These are phyloP conservation scores for Metschnikowia arizonensis DNA, from an alignment of 805 yeast species.

Conservation along the genomic window DNA sequence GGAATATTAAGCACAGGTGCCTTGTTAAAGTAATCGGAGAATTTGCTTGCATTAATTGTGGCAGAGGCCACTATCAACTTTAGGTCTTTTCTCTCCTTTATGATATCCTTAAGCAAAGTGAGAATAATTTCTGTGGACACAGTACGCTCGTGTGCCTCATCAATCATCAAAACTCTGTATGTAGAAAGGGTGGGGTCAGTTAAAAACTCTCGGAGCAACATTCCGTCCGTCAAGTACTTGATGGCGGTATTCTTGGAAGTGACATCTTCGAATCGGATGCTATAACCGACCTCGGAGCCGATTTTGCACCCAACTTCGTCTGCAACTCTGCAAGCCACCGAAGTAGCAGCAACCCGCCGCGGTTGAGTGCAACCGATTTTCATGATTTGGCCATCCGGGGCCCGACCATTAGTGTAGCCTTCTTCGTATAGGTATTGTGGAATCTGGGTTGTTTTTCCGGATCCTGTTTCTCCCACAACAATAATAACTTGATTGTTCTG, in stretches of 20 bases:
- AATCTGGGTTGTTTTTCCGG: conserved; percentile 91
- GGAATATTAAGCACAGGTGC: conserved; percentile 91
- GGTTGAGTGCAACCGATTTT: conserved; percentile 90
- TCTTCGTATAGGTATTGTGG: conserved; percentile 86
- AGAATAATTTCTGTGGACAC: conserved; percentile 81
- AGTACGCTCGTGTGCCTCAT: conserved; percentile 97
- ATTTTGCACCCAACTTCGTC: conserved; percentile 77
- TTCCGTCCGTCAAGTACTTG: conserved; percentile 95
- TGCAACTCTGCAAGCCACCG: conserved; percentile 88
- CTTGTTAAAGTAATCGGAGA: conserved; percentile 71
- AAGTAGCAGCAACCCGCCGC: conserved; percentile 89
- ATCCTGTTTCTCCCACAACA: conserved; percentile 86
- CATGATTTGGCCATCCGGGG: conserved; percentile 15
- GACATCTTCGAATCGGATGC: conserved; percentile 81
- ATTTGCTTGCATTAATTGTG: conserved; percentile 85
- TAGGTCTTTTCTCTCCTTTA: conserved; percentile 60
- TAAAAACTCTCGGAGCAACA: conserved; percentile 80
- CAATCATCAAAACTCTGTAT: conserved; percentile 85
- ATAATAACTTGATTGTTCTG: conserved; percentile 61
- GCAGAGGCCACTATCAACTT: conserved; percentile 86
- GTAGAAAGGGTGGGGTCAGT: conserved; percentile 63
- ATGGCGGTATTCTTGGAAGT: conserved; percentile 62
- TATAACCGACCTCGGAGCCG: conserved; percentile 89
- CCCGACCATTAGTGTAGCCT: conserved; percentile 57
- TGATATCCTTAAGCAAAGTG: conserved; percentile 73